A percentile compares a stretch with the other conserved stretches of the same genome.
phyloP scores from a whole-genome alignment of 192 early-diverging fungal species.

The Podila epigama region DNA sequence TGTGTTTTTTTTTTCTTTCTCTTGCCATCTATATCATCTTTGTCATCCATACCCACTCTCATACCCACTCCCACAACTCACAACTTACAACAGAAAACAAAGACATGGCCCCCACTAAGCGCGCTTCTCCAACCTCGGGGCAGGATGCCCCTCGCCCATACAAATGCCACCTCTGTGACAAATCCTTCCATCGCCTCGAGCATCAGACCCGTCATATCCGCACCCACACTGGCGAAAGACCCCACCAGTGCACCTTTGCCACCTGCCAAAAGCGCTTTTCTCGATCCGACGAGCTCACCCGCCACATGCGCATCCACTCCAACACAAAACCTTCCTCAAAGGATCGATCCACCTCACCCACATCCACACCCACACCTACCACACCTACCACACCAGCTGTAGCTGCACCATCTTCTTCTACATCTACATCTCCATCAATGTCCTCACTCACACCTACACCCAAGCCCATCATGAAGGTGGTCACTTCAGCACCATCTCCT shows the following conservation, averaged over 20 bases:
- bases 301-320: slow-evolving; percentile 62
- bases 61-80: background rate
- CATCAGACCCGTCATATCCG: slow-evolving; percentile 88
- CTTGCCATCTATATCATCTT: background rate
- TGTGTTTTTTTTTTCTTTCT: slow-evolving; percentile 5
- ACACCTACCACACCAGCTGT: no score
- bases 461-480: slow-evolving; percentile 36
- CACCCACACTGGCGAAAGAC: slow-evolving; percentile 88
- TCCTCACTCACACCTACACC: background rate
- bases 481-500: background rate
- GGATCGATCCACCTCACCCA: slow-evolving; percentile 11
- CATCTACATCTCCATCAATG: background rate
- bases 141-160: slow-evolving; percentile 68
- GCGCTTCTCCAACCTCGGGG: slow-evolving; percentile 30
- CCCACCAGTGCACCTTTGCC: slow-evolving; percentile 75
- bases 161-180: slow-evolving; percentile 67
- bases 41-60: slow-evolving; percentile 6
- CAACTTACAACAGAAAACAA: background rate
- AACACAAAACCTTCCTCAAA: slow-evolving; percentile 36
- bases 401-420: background rate
- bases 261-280: slow-evolving; percentile 85
- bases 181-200: slow-evolving; percentile 81
- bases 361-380: no score
- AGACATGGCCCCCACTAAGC: slow-evolving; percentile 32
- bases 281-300: slow-evolving; percentile 79